phyloP scores from a whole-genome alignment of 1,284 basidiomycete genomes.

The Tilletia caries region DNA sequence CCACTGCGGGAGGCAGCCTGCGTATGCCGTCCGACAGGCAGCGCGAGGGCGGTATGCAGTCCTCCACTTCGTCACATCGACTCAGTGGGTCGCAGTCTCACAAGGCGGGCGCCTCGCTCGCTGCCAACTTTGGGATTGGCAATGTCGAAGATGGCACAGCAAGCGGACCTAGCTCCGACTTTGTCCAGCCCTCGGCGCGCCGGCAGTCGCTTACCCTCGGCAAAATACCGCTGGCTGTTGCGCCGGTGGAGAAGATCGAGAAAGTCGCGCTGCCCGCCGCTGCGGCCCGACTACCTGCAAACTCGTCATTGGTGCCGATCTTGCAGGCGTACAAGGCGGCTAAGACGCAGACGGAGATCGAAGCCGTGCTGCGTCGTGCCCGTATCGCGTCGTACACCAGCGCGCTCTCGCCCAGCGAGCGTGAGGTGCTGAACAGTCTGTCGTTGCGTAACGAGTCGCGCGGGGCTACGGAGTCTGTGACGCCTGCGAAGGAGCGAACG shows the following conservation, averaged over 20 bases:
- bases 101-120: slow-evolving; percentile 36
- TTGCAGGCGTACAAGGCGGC: slow-evolving; percentile 45
- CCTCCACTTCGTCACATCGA: background rate
- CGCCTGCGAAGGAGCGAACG: background rate
- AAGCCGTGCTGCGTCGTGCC: slow-evolving; percentile 39
- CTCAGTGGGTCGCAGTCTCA: slow-evolving; percentile 7
- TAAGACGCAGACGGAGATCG: slow-evolving; percentile 45
- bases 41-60: slow-evolving; percentile 14
- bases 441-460: slow-evolving; percentile 31
- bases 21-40: slow-evolving; percentile 6
- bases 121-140: slow-evolving; percentile 41
- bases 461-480: slow-evolving; percentile 12
- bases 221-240: background rate
- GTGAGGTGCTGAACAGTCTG: slow-evolving; percentile 39
- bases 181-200: background rate
- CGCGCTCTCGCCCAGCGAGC: slow-evolving; percentile 32
- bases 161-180: background rate
- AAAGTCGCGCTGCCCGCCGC: slow-evolving; percentile 13
- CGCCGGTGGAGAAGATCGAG: background rate
- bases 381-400: slow-evolving; percentile 40
- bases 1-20: background rate
- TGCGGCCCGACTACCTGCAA: slow-evolving; percentile 16
- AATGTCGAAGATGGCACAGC: slow-evolving; percentile 26
- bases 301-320: slow-evolving; percentile 33
- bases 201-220: slow-evolving; percentile 7